Evolutionary conservation across 140 eudicot genomes (phyloP).

Genomic region (Anethum foeniculum): DNA sequence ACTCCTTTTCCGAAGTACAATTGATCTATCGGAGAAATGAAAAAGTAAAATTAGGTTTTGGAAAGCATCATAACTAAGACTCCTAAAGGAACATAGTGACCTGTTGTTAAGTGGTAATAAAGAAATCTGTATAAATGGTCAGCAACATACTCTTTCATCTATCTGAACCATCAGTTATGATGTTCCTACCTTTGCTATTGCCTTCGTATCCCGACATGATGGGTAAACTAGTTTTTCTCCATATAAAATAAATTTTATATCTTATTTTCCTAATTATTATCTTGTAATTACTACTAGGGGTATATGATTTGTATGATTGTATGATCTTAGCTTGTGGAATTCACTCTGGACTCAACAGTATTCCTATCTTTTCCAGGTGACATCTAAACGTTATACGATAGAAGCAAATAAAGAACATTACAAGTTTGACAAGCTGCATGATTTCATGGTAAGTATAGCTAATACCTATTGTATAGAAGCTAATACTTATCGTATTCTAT

Average conservation of each 20-base stretch:
- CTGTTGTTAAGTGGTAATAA: not conserved
- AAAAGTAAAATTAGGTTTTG: not conserved
- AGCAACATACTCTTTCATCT: not conserved
- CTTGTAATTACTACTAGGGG: not conserved
- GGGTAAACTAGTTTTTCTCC: not conserved
- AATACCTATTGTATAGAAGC: conserved; percentile 7
- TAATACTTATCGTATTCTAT: not conserved
- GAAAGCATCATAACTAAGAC: not conserved
- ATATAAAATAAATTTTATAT: not conserved
- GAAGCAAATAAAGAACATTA: conserved; percentile 88
- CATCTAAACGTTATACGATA: conserved; percentile 72
- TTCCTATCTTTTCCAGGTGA: conserved; percentile 39
- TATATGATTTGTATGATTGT: not conserved
- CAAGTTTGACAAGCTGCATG: conserved; percentile 62
- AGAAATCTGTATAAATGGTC: not conserved
- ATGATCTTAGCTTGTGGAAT: conserved; percentile 4
- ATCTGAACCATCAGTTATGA: not conserved
- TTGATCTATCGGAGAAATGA: not conserved
- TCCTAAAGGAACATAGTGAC: not conserved
- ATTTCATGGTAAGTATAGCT: conserved; percentile 61
- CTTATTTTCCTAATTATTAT: not conserved
- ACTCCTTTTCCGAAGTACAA: not conserved
- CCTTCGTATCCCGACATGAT: not conserved
- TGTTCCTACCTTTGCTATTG: not conserved
- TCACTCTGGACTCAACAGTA: conserved; percentile 12